These are phyloP conservation scores for Handroanthus guayacan DNA, from an alignment of 257 asterid species.

Conservation along the genomic window DNA sequence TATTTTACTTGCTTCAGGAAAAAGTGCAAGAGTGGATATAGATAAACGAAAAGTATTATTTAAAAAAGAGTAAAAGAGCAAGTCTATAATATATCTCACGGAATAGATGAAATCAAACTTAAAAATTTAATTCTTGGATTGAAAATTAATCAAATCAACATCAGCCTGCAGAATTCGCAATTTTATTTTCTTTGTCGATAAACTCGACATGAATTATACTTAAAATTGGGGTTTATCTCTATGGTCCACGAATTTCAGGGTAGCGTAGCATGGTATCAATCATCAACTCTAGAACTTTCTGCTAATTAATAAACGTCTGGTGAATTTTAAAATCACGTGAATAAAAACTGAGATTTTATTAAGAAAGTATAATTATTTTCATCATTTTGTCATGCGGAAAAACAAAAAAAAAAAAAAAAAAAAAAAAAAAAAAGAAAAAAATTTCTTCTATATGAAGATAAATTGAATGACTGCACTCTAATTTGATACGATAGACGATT, in stretches of 20 bases:
- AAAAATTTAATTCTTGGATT: neutral
- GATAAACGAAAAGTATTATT: neutral
- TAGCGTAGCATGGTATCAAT: neutral
- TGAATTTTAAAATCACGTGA: too few species aligned
- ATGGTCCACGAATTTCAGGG: slow-evolving; percentile 13
- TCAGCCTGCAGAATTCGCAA: too few species aligned
- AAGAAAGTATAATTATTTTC: too few species aligned
- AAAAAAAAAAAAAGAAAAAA: too few species aligned
- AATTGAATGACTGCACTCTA: too few species aligned
- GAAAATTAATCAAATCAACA: neutral
- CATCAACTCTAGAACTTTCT: neutral
- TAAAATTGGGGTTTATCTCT: neutral
- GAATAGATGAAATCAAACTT: neutral
- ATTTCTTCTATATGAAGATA: too few species aligned
- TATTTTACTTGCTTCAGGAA: too few species aligned
- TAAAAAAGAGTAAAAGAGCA: neutral
- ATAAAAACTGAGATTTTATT: too few species aligned
- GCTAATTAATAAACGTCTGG: too few species aligned
- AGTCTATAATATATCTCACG: too few species aligned
- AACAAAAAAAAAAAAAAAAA: too few species aligned
- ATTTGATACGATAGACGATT: too few species aligned
- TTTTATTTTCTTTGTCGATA: neutral
- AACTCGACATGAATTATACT: neutral
- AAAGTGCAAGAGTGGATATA: neutral
- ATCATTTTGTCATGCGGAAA: neutral